Conservation (phyloP, 495 filamentous ascomycete genomes). For the Neurospora sp. region DNA sequence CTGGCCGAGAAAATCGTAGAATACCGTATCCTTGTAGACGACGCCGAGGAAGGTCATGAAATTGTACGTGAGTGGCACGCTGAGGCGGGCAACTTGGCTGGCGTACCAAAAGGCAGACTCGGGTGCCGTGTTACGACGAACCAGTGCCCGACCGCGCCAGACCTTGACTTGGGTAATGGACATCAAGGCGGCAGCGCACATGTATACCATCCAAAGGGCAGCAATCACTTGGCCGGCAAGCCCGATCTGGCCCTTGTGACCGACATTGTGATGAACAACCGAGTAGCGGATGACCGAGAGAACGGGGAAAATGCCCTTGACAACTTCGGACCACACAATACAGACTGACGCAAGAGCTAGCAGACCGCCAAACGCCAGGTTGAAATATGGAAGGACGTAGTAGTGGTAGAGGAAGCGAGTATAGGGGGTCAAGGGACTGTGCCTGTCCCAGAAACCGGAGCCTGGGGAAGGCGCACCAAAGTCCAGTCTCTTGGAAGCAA, state of each 20-base stretch:
- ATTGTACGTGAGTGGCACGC: constrained; percentile 88
- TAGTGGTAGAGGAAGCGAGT: constrained; percentile 70
- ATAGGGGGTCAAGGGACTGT: constrained; percentile 67
- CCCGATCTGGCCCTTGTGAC: constrained; percentile 57
- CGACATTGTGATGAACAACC: constrained; percentile 65
- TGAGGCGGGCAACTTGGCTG: constrained; percentile 77
- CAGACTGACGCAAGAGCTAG: constrained; percentile 65
- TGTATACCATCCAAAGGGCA: constrained; percentile 84
- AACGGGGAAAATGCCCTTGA: constrained; percentile 64
- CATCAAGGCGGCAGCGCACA: constrained; percentile 71
- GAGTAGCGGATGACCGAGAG: constrained; percentile 78
- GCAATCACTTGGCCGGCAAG: constrained; percentile 78
- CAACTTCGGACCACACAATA: constrained; percentile 85
- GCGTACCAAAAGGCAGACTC: constrained; percentile 95
- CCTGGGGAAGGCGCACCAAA: constrained; percentile 51
- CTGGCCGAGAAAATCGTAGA: constrained; percentile 76
- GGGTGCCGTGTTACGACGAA: constrained; percentile 78
- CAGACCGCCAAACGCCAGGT: constrained; percentile 49
- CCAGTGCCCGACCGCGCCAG: constrained; percentile 87
- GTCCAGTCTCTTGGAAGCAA: constrained; percentile 67
- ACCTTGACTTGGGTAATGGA: constrained; percentile 84
- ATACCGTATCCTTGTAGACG: constrained; percentile 62
- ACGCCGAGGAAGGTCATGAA: constrained; percentile 79
- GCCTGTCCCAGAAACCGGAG: constrained; percentile 42
- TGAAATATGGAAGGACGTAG: constrained; percentile 54